phyloP scores from a whole-genome alignment of 2,329 filamentous ascomycete species.

The Cercospora sojina region DNA sequence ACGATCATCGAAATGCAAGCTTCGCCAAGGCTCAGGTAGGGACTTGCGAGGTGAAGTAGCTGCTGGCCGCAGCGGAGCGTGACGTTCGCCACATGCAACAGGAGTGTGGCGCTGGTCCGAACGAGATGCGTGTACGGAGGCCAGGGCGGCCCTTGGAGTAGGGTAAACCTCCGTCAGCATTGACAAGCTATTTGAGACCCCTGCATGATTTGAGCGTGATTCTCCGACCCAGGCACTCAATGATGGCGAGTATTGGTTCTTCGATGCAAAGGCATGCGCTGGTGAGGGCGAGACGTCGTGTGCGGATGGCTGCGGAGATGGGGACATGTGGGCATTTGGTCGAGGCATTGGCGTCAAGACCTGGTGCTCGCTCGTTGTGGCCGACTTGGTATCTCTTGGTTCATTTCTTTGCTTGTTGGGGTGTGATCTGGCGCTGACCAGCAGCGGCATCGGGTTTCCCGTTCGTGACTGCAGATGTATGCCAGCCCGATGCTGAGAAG shows the following conservation, averaged over 20 bases:
- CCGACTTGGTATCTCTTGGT: background rate
- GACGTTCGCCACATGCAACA: slow-evolving; percentile 19
- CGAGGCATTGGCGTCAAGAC: background rate
- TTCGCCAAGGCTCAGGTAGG: slow-evolving; percentile 25
- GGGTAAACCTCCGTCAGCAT: slow-evolving; percentile 15
- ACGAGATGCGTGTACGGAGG: slow-evolving; percentile 13
- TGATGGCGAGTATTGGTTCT: slow-evolving; percentile 10
- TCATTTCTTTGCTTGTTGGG: background rate
- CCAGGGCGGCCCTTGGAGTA: slow-evolving; percentile 10
- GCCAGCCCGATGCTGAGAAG: background rate
- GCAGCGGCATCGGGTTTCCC: background rate
- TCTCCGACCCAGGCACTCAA: slow-evolving; percentile 18
- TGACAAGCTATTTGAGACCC: slow-evolving; percentile 8
- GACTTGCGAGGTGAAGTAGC: slow-evolving; percentile 23
- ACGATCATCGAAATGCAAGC: slow-evolving; percentile 24
- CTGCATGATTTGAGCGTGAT: slow-evolving; percentile 14
- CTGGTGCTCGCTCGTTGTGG: background rate
- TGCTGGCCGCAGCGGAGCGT: slow-evolving; percentile 18
- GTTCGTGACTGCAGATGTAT: background rate
- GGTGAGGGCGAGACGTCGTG: slow-evolving; percentile 10
- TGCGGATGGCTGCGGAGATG: slow-evolving; percentile 26
- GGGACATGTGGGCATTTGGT: slow-evolving; percentile 14
- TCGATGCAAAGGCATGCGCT: slow-evolving; percentile 17
- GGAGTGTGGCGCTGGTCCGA: slow-evolving; percentile 23
- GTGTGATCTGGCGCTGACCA: background rate